These are phyloP conservation scores for Naganishia vaughanmartiniae DNA, from an alignment of 768 basidiomycete genomes.

Conservation along the genomic window DNA sequence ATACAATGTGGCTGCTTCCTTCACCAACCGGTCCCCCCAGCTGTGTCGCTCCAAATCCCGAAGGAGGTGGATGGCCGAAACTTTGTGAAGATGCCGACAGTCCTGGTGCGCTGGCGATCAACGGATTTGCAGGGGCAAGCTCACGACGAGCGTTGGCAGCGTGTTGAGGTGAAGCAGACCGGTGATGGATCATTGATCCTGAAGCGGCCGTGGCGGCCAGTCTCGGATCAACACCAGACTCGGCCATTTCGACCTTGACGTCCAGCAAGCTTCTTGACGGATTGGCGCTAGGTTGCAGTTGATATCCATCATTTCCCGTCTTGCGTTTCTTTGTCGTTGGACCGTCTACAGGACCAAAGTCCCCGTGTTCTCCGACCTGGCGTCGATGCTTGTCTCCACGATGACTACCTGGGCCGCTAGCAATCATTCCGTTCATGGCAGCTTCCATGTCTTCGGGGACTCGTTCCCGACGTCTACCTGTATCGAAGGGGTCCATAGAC, in stretches of 20 bases:
- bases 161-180: slow-evolving; percentile 11
- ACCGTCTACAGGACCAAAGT: background rate
- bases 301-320: slow-evolving; percentile 12
- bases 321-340: slow-evolving; percentile 12
- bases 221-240: slow-evolving; percentile 1
- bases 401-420: background rate
- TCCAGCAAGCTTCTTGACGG: slow-evolving; percentile 14
- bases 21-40: background rate
- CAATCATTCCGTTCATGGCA: background rate
- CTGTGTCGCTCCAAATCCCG: background rate
- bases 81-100: background rate
- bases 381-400: slow-evolving; percentile 24
- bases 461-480: slow-evolving; percentile 6
- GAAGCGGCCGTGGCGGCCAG: slow-evolving; percentile 1
- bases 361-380: background rate
- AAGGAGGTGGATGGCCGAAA: background rate
- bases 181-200: background rate
- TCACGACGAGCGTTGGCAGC: background rate
- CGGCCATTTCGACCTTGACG: slow-evolving; percentile 15
- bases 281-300: background rate
- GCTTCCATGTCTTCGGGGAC: background rate
- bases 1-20: background rate
- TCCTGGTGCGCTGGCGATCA: background rate
- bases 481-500: slow-evolving; percentile 31
- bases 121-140: background rate